phyloP scores from a whole-genome alignment of 179 eudicot species.

The Actinidia arguta region DNA sequence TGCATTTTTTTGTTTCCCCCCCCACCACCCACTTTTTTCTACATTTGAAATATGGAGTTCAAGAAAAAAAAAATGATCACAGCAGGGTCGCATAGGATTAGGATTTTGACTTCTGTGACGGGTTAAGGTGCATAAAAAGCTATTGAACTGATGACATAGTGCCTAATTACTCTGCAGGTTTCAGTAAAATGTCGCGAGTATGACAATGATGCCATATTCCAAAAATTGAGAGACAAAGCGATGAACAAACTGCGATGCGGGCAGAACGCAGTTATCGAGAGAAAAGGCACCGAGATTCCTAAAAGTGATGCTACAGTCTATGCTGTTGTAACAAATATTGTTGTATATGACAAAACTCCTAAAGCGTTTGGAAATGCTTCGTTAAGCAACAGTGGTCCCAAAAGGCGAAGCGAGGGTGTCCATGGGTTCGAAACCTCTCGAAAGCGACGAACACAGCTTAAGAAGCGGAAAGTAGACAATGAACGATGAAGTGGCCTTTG shows the following conservation, averaged over 20 bases:
- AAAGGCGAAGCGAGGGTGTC: slow-evolving; percentile 32
- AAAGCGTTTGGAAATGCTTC: slow-evolving; percentile 27
- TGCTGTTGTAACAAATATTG: slow-evolving; percentile 72
- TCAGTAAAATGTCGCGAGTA: slow-evolving; percentile 44
- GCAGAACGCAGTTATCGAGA: slow-evolving; percentile 67
- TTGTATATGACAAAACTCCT: slow-evolving; percentile 29
- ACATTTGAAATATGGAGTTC: neutral
- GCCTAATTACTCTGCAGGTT: slow-evolving; percentile 45
- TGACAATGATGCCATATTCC: slow-evolving; percentile 63
- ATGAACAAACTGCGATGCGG: slow-evolving; percentile 60
- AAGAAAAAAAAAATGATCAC: neutral
- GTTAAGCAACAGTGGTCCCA: slow-evolving; percentile 28
- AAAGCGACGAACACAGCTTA: slow-evolving; percentile 25
- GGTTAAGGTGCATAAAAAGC: neutral
- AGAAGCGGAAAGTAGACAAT: neutral
- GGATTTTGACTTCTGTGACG: neutral
- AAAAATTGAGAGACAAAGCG: slow-evolving; percentile 53
- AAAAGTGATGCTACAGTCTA: slow-evolving; percentile 61
- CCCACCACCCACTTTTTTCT: neutral
- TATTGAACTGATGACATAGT: neutral
- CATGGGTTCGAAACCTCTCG: slow-evolving; percentile 24
- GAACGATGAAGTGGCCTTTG: slow-evolving; percentile 11
- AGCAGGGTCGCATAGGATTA: neutral
- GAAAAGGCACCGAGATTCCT: slow-evolving; percentile 51
- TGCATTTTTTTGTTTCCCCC: too few relatives aligned